Base-by-base conservation (phyloP, 2,329 filamentous ascomycete genomes). In the Colletotrichum spaethianum region DNA sequence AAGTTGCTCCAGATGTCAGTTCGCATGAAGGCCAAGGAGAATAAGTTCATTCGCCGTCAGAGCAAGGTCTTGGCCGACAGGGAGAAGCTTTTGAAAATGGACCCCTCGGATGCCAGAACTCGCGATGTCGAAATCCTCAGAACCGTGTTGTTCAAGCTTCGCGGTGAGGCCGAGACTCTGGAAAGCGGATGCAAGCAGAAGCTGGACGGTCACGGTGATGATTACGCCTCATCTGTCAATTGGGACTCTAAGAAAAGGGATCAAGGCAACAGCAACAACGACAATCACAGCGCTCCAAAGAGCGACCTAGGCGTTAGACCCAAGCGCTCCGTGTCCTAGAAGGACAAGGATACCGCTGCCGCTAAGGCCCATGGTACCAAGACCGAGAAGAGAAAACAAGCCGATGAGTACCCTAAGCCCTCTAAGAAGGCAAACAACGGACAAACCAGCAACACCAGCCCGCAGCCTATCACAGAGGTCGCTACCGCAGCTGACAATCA, bases 21-120 rank as follows among this genome's bases (percentile, higher is more conserved):
- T 16, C 57, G 65, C 28, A 57, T 52, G 26, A 63, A 59, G 38
- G 16, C 38, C 14, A 44, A 53, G 33, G 65, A 63, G 28, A 33
- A 46, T n/a, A 68, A 59, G 20, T 69, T 72, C 53, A 63, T 52
- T 46, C 12, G 18, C 44, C 64, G 52, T 4, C 69, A 72, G 20
- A 63, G 20, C 14, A 33, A 44, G n/a, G 52, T 40, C 3, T 36
- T 72, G 11, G 26, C 18, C 16, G 38, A 68, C 5, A 59, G 64
- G 40, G 28, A 63, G 36, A 33, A 69, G 50, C 36, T 72, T 5
- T 46, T 57, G 28, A 53, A 57, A 23, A 26, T 48, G 50, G 52
- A 72, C 26, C 65, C 69, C 8, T 63, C 69, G 28, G 23, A 52
- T 28, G 50, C 42, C 4, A 56, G 69, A 28, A 59, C 65, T 38